A percentile compares a stretch with the other conserved stretches of the same genome.
Evolutionary conservation across 805 yeast genomes (phyloP).

Genomic region (Starmerella etchellsii): DNA sequence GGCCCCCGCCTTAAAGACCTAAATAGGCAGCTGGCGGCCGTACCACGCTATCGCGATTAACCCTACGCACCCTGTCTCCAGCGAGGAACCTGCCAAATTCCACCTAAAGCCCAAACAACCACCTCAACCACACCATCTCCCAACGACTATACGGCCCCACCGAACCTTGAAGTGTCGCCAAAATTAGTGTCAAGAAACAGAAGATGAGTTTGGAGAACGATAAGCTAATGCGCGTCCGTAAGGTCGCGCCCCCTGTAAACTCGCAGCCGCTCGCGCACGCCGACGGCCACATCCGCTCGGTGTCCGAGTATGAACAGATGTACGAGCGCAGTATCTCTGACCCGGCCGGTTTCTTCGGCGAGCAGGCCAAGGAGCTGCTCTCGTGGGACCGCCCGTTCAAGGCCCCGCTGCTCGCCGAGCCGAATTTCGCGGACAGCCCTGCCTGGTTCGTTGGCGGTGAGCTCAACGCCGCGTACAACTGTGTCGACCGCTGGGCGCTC

Average conservation of each 20-base stretch:
- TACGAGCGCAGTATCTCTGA: constrained; percentile 64
- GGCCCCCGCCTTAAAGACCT: too few species aligned
- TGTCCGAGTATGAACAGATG: constrained; percentile 56
- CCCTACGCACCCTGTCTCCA: too few species aligned
- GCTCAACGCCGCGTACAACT: constrained; percentile 83
- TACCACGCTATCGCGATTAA: too few species aligned
- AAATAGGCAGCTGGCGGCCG: too few species aligned
- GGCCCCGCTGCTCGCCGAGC: constrained; percentile 31
- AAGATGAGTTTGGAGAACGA: constrained; percentile 23
- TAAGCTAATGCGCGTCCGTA: constrained; percentile 22
- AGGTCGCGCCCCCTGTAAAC: constrained; percentile 20
- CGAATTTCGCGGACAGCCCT: constrained; percentile 28
- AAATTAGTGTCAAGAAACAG: too few species aligned
- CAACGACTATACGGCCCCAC: too few species aligned
- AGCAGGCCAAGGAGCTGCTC: constrained; percentile 56
- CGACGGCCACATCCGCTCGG: constrained; percentile 35
- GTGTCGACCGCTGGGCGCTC: constrained; percentile 92
- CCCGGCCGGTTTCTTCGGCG: constrained; percentile 72
- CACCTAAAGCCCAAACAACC: too few species aligned
- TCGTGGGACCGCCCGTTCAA: constrained; percentile 71
- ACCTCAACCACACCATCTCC: too few species aligned
- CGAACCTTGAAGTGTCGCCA: too few species aligned
- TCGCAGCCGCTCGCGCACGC: constrained; percentile 20
- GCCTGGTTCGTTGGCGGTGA: constrained; percentile 94
- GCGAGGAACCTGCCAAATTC: too few species aligned